A percentile compares a stretch with the other conserved stretches of the same genome.
phyloP scores from a whole-genome alignment of 1,284 basidiomycete genomes.

The Cutaneotrichosporon sp. region DNA sequence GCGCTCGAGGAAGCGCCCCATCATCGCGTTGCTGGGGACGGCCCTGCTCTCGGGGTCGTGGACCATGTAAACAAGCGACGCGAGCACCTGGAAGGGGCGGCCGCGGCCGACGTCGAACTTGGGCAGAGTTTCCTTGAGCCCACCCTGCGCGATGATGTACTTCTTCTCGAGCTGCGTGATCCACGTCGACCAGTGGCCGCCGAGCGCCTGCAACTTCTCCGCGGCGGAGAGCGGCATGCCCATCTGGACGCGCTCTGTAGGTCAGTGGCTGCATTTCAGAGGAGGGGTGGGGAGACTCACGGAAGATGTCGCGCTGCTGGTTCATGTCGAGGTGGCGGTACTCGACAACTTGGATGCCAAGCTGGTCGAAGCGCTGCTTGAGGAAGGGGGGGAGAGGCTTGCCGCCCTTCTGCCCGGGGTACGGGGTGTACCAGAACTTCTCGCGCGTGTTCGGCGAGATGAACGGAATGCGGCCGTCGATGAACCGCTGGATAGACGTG shows the following conservation, averaged over 20 bases:
- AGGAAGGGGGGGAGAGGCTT: slow-evolving; percentile 32
- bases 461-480: slow-evolving; percentile 46
- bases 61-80: slow-evolving; percentile 29
- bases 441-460: slow-evolving; percentile 27
- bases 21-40: background rate
- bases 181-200: slow-evolving; percentile 39
- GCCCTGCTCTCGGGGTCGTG: slow-evolving; percentile 7
- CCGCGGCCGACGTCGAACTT: slow-evolving; percentile 32
- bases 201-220: slow-evolving; percentile 48
- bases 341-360: slow-evolving; percentile 38
- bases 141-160: slow-evolving; percentile 31
- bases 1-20: slow-evolving; percentile 24
- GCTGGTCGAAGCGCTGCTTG: slow-evolving; percentile 40
- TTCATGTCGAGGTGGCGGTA: slow-evolving; percentile 37
- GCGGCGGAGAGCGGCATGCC: slow-evolving; percentile 47
- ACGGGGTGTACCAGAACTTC: slow-evolving; percentile 38
- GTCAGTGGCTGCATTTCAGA: slow-evolving; percentile 7
- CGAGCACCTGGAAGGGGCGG: slow-evolving; percentile 36
- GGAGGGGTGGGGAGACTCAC: slow-evolving; percentile 28
- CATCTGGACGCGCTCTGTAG: slow-evolving; percentile 50
- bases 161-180: slow-evolving; percentile 36
- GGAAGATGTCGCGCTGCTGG: slow-evolving; percentile 51
- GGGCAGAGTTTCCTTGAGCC: slow-evolving; percentile 18
- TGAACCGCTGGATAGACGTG: slow-evolving; percentile 43
- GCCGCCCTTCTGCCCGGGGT: slow-evolving; percentile 14